A percentile compares a stretch with the other conserved stretches of the same genome.
These are phyloP conservation scores for Zostera marina DNA, from an alignment of 116 monocot genomes.

Conservation along the genomic window DNA sequence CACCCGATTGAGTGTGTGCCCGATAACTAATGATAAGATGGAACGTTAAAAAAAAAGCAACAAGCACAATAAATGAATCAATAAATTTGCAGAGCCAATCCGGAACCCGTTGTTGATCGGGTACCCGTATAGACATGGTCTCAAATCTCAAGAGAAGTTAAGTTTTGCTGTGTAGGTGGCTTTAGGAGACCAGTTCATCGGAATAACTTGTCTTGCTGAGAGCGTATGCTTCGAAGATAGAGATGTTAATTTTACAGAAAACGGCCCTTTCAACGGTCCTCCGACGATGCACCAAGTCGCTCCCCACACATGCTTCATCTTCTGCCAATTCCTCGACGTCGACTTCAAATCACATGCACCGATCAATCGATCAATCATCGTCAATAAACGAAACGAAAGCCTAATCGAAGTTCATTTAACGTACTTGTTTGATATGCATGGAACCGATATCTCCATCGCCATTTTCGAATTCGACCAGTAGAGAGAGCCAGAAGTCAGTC, in stretches of 20 bases:
- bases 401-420: neutral
- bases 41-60: too few species aligned
- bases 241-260: constrained; percentile 81
- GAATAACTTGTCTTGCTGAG: constrained; percentile 79
- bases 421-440: constrained; percentile 74
- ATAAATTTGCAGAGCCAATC: too few species aligned
- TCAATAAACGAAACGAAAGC: neutral
- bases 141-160: constrained; percentile 62
- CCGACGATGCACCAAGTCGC: constrained; percentile 78
- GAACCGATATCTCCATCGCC: constrained; percentile 87
- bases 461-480: constrained; percentile 87
- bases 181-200: constrained; percentile 81
- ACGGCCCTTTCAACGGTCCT: constrained; percentile 70
- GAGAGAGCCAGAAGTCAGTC: constrained; percentile 76
- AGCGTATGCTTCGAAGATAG: constrained; percentile 47
- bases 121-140: too few species aligned
- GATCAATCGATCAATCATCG: neutral
- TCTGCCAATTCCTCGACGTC: constrained; percentile 48
- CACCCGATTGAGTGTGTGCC: too few species aligned
- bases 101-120: too few species aligned
- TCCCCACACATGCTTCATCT: constrained; percentile 95
- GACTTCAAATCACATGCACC: constrained; percentile 44
- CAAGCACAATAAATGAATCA: too few species aligned
- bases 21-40: too few species aligned
- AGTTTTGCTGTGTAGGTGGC: constrained; percentile 83